Percentiles rank a stretch among this genome's conserved stretches.
Evolutionary conservation across 768 basidiomycete species (phyloP).

Genomic region (Pisolithus sp.): DNA sequence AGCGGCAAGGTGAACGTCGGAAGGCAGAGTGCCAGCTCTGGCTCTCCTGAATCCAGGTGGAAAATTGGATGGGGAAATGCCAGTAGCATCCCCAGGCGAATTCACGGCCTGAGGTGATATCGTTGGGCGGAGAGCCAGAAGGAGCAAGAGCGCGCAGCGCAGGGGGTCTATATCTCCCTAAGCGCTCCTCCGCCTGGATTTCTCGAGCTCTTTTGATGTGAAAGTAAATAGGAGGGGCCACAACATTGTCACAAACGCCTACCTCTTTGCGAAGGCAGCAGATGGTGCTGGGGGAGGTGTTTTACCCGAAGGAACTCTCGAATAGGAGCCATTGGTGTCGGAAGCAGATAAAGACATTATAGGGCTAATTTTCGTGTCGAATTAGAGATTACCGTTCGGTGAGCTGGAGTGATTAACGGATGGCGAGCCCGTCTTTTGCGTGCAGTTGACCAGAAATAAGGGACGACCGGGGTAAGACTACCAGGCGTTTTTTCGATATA

Average conservation of each 20-base stretch:
- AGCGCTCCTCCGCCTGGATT: conserved; percentile 69
- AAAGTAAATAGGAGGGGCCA: conserved; percentile 12
- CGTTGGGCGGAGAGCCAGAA: conserved; percentile 69
- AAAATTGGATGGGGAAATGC: conserved; percentile 67
- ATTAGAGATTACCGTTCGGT: conserved; percentile 73
- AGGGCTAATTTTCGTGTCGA: conserved; percentile 46
- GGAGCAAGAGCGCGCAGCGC: conserved; percentile 64
- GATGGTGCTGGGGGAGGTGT: conserved; percentile 88
- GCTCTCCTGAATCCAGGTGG: conserved; percentile 88
- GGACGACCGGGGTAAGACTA: conserved; percentile 11
- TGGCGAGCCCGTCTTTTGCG: conserved; percentile 23
- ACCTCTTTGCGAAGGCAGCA: conserved; percentile 87
- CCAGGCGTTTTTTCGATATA: conserved; percentile 6
- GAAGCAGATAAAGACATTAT: conserved; percentile 90
- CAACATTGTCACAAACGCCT: conserved; percentile 15
- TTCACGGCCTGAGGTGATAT: conserved; percentile 51
- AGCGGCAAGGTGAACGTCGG: conserved; percentile 84
- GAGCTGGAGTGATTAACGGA: conserved; percentile 31
- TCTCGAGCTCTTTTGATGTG: conserved; percentile 63
- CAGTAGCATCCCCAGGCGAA: conserved; percentile 50
- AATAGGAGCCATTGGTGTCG: conserved; percentile 77
- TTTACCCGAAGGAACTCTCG: conserved; percentile 79
- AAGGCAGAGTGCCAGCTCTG: conserved; percentile 96
- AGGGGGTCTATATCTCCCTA: conserved; percentile 73
- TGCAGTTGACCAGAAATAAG: conserved; percentile 23